These are phyloP conservation scores for Komagataella kurtzmanii DNA, from an alignment of 805 yeast genomes.

Conservation along the genomic window DNA sequence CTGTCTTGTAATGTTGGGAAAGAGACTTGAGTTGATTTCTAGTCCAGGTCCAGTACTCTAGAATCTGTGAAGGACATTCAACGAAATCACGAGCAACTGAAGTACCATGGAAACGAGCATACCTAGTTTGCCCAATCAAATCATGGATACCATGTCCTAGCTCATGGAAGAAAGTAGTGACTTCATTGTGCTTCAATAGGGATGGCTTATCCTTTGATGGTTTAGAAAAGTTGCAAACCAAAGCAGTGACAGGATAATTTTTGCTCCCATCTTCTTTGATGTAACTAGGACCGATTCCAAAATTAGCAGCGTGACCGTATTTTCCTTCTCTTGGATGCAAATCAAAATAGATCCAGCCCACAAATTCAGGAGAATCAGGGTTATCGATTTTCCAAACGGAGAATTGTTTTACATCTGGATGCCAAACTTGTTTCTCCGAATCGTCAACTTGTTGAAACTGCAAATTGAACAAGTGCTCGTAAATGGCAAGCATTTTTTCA, in stretches of 20 bases:
- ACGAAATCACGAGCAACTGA: constrained; percentile 77
- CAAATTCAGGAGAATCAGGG: constrained; percentile 35
- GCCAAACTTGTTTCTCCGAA: constrained; percentile 45
- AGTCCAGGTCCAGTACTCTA: constrained; percentile 85
- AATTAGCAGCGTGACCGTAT: constrained; percentile 83
- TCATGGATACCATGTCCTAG: constrained; percentile 84
- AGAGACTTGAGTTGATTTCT: constrained; percentile 40
- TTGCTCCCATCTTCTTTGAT: constrained; percentile 32
- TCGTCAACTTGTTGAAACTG: constrained; percentile 40
- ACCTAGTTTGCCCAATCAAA: constrained; percentile 50
- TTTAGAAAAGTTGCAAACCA: constrained; percentile 77
- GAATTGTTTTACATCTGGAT: constrained; percentile 61
- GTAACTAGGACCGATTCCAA: constrained; percentile 52
- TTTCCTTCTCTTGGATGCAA: constrained; percentile 79
- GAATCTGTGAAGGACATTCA: constrained; percentile 84
- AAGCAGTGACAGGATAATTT: constrained; percentile 56
- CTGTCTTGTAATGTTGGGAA: constrained; percentile 49
- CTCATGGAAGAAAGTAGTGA: constrained; percentile 80
- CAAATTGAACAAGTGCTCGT: constrained; percentile 55
- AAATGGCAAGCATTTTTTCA: constrained; percentile 54
- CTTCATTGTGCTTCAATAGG: constrained; percentile 63
- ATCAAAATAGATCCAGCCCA: constrained; percentile 72
- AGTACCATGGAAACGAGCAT: constrained; percentile 64
- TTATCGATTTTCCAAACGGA: constrained; percentile 58
- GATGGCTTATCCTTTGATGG: constrained; percentile 61